Evolutionary conservation across 768 basidiomycete species (phyloP).

Genomic region (Sporobolomyces roseus): DNA sequence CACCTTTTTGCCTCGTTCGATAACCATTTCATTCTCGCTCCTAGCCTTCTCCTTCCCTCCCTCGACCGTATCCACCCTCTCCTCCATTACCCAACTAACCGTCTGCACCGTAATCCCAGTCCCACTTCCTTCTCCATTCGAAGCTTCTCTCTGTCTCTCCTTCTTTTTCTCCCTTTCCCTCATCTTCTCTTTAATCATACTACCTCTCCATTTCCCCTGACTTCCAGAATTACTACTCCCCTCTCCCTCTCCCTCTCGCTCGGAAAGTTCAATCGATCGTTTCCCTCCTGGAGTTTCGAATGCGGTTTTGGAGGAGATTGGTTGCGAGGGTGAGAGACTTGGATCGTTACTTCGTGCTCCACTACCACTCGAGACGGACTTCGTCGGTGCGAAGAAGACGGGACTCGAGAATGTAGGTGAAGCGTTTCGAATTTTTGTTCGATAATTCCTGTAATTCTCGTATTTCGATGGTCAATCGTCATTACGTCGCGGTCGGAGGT

Average conservation of each 20-base stretch:
- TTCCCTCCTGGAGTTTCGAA: no score
- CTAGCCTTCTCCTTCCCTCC: background rate
- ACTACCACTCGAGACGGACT: background rate
- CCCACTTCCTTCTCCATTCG: background rate
- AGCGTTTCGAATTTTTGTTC: constrained; percentile 7
- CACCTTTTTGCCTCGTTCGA: background rate
- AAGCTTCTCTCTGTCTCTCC: background rate
- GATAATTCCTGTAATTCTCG: constrained; percentile 4
- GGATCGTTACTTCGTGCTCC: background rate
- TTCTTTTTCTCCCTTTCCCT: background rate
- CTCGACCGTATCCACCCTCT: background rate
- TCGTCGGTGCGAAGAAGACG: background rate
- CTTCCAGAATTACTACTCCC: no score
- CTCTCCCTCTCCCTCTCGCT: no score
- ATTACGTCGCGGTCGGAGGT: no score
- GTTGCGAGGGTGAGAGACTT: no score
- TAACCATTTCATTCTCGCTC: constrained; percentile 6
- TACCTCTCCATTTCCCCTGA: background rate
- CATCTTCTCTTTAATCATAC: background rate
- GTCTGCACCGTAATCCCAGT: constrained; percentile 16
- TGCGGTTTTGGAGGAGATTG: no score
- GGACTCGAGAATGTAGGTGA: background rate
- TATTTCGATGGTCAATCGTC: no score
- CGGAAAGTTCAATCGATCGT: no score
- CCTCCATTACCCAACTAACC: constrained; percentile 9